Conservation (phyloP, 2,329 filamentous ascomycete genomes). For the Zymoseptoria crescenta region DNA sequence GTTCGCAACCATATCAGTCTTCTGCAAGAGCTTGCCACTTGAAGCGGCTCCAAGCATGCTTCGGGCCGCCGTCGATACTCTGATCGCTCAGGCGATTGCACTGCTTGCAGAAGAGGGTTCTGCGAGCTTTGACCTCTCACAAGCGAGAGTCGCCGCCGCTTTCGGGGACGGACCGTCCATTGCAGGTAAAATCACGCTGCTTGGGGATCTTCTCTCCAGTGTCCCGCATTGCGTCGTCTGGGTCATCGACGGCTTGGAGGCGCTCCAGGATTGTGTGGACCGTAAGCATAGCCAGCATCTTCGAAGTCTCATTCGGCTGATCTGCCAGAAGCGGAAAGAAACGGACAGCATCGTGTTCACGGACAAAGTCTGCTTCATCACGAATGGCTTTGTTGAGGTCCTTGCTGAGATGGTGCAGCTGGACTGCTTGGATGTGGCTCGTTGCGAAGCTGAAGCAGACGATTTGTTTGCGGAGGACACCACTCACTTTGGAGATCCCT, state of each 20-base stretch:
- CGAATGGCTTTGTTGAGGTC: neutral
- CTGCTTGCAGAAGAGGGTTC: no score
- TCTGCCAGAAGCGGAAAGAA: neutral
- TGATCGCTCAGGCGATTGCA: no score
- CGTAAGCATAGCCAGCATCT: neutral
- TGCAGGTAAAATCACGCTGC: no score
- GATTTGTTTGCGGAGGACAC: neutral
- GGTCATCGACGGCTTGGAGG: neutral
- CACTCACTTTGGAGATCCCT: neutral
- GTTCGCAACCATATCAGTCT: no score
- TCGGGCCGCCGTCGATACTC: no score
- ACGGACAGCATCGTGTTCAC: neutral
- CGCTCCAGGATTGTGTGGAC: neutral
- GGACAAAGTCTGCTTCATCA: neutral
- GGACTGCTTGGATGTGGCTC: neutral
- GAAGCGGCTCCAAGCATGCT: no score
- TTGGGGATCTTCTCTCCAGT: no score
- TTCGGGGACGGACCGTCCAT: no score
- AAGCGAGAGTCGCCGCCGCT: no score
- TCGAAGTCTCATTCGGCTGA: neutral
- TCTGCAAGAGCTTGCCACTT: no score
- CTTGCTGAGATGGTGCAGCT: neutral
- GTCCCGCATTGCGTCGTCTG: no score
- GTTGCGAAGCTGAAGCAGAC: neutral
- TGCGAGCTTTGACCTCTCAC: no score